phyloP scores from a whole-genome alignment of 371 early-diverging fungal species.

The Cokeromyces recurvatus region DNA sequence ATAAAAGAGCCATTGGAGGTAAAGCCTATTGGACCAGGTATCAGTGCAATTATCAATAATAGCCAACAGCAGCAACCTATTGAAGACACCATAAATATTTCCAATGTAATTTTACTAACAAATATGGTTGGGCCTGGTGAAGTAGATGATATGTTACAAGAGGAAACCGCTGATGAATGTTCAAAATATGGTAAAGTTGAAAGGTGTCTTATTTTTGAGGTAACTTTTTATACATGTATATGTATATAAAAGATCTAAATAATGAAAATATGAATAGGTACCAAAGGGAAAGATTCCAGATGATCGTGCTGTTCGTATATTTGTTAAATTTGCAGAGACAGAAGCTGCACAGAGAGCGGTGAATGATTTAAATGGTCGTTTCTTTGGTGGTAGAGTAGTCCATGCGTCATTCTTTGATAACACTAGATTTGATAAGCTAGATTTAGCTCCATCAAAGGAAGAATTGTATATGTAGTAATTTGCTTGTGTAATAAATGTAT shows the following conservation, averaged over 20 bases:
- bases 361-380: slow-evolving; percentile 65
- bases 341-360: slow-evolving; percentile 56
- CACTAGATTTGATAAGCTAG: slow-evolving; percentile 46
- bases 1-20: slow-evolving; percentile 32
- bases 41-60: slow-evolving; percentile 24
- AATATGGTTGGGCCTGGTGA: slow-evolving; percentile 71
- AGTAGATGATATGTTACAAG: slow-evolving; percentile 67
- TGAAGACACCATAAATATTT: slow-evolving; percentile 2
- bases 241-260: not conserved
- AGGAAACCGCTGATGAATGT: slow-evolving; percentile 77
- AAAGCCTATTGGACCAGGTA: slow-evolving; percentile 25
- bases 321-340: slow-evolving; percentile 55
- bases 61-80: no score
- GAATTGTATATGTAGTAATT: slow-evolving; percentile 19
- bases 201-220: slow-evolving; percentile 65
- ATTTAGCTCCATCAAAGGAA: slow-evolving; percentile 52
- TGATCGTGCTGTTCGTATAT: slow-evolving; percentile 68
- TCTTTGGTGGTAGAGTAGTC: slow-evolving; percentile 72
- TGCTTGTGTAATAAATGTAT: no score
- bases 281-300: slow-evolving; percentile 49
- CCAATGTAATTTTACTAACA: slow-evolving; percentile 50
- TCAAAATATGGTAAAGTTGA: slow-evolving; percentile 69
- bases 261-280: no score
- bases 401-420: slow-evolving; percentile 55
- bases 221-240: slow-evolving; percentile 5